Evolutionary conservation across 106 monocot species (phyloP), one percentile per base, ranked within the genome.

Genomic region (Dactylorhiza incarnata): DNA sequence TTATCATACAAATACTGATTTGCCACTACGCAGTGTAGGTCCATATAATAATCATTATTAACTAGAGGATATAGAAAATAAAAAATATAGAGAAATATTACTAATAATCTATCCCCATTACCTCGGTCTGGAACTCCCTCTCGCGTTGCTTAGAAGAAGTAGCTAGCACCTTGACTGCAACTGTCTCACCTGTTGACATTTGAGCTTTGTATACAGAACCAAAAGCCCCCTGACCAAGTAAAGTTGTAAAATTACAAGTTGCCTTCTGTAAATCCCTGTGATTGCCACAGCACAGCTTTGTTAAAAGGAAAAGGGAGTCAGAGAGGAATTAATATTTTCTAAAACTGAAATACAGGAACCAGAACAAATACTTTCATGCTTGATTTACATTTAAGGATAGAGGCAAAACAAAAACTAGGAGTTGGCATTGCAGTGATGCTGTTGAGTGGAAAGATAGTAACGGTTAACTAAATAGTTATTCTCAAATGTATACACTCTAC

Each of bases 201-300:
- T 87, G 82, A 80, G 97, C 97, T 82, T 91, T 94, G 77, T 99
- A 99, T 66, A 99, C 97, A 75, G 89, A 78, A 68, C 97, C 97
- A 89, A 99, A 99, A 75, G 93, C 94, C 48, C 94, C 97, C 54
- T 99, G 86, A 81, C 97, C 97, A 25, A 97, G 83, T 47, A 88
- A 67, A 52, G 94, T 89, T 53, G 97, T 99, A 82, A 99, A 99
- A 78, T 94, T 91, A 59, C 79, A 22, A 50, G 97, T 99, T 59
- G 91, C 97, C 73, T 91, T 99, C 75, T 94, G 89, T 76, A 99
- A 71, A 76, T 99, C 97, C 85, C 97, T 99, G 84, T 5, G 52
- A 76, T 48, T 53, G 22, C 63, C 51, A 13, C 69, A 25, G 2
- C 56, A 47, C 5, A 62, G 14, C 26, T 12, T 47, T 29, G 52